These are phyloP conservation scores for Kwoniella pini DNA, from an alignment of 768 basidiomycete species.

Conservation along the genomic window DNA sequence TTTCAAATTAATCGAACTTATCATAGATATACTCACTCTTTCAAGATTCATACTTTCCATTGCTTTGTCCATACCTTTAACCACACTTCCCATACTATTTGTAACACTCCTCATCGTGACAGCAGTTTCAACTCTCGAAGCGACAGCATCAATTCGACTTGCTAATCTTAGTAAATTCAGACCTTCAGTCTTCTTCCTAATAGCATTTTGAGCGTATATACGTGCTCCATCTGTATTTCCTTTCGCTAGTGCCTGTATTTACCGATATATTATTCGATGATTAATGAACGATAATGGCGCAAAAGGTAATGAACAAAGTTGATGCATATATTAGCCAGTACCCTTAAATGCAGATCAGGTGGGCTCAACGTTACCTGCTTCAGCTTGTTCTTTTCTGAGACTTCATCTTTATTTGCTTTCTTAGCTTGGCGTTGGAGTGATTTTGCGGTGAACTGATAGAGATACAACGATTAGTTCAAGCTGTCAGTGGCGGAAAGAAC, in stretches of 20 bases:
- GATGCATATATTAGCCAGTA: background rate
- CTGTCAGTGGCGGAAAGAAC: slow-evolving; percentile 5
- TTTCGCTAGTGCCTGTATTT: slow-evolving; percentile 91
- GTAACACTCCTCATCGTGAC: slow-evolving; percentile 93
- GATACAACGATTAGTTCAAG: slow-evolving; percentile 16
- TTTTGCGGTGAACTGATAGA: slow-evolving; percentile 90
- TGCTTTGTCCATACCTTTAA: slow-evolving; percentile 96
- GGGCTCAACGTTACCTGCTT: slow-evolving; percentile 74
- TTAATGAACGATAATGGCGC: no score
- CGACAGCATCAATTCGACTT: slow-evolving; percentile 93
- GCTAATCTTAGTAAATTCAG: slow-evolving; percentile 86
- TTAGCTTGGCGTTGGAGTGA: slow-evolving; percentile 89
- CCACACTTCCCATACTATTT: slow-evolving; percentile 93
- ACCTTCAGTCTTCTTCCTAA: slow-evolving; percentile 94
- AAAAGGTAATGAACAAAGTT: background rate
- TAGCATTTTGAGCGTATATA: slow-evolving; percentile 97
- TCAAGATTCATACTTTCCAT: slow-evolving; percentile 99
- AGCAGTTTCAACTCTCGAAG: slow-evolving; percentile 94
- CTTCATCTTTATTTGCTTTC: slow-evolving; percentile 96
- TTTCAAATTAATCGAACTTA: no score
- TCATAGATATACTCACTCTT: slow-evolving; percentile 70
- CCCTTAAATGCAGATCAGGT: no score
- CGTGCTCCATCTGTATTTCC: slow-evolving; percentile 95
- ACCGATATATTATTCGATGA: no score
- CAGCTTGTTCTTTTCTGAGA: slow-evolving; percentile 77